phyloP scores from a whole-genome alignment of 2,329 filamentous ascomycete species.

The Escovopsis sp. region DNA sequence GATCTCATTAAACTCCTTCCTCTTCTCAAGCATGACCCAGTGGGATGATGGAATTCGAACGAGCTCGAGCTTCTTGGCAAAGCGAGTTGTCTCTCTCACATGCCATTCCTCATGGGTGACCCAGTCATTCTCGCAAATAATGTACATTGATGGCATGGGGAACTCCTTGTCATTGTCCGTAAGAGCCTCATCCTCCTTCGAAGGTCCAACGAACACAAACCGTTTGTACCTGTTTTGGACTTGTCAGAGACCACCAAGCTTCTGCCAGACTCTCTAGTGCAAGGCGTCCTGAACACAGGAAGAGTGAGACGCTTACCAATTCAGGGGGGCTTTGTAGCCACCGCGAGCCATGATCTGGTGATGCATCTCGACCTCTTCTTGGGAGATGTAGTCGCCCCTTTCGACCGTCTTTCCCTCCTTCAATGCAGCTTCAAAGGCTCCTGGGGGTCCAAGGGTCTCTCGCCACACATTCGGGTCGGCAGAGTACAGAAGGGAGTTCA shows the following conservation, averaged over 20 bases:
- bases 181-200: not conserved
- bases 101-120: not conserved
- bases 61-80: slow-evolving; percentile 4
- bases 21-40: slow-evolving; percentile 10
- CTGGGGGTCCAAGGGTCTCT: not conserved
- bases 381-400: not conserved
- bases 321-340: not conserved
- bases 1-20: slow-evolving; percentile 3
- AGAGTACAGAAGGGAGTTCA: not conserved
- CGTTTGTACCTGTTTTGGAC: not conserved
- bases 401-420: not conserved
- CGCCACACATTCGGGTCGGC: not conserved
- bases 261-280: not conserved
- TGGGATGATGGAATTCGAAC: slow-evolving; percentile 6
- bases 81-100: slow-evolving; percentile 4
- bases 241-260: not conserved
- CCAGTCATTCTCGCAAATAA: not conserved
- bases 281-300: no score
- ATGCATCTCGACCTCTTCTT: not conserved
- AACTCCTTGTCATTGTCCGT: not conserved
- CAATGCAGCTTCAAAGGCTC: not conserved
- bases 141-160: not conserved
- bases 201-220: not conserved
- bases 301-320: not conserved
- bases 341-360: not conserved